Conservation (phyloP, 2,329 filamentous ascomycete species). For the Fusarium sublunatum region DNA sequence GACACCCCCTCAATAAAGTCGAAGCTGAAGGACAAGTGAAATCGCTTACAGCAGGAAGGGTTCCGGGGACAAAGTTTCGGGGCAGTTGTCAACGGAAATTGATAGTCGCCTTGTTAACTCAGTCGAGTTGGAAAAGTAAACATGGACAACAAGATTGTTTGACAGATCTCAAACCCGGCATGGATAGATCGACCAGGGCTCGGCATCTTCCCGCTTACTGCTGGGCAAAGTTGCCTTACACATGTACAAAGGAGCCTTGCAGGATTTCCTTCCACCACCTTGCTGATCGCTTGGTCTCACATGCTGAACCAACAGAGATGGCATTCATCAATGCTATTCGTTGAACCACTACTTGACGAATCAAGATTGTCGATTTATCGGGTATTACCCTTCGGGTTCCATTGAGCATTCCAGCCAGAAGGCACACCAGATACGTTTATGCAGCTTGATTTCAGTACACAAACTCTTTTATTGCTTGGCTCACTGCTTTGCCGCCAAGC, state of each 20-base stretch:
- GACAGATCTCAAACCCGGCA: slow-evolving; percentile 31
- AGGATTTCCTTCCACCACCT: slow-evolving; percentile 18
- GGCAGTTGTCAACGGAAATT: slow-evolving; percentile 11
- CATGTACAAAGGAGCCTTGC: slow-evolving; percentile 19
- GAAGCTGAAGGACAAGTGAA: slow-evolving; percentile 16
- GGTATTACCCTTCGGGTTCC: slow-evolving; percentile 19
- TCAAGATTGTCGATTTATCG: slow-evolving; percentile 2
- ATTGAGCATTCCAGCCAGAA: slow-evolving; percentile 6
- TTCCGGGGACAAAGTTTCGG: slow-evolving; percentile 7
- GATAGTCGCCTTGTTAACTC: slow-evolving; percentile 4
- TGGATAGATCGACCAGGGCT: slow-evolving; percentile 22
- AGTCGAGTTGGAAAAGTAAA: slow-evolving; percentile 18
- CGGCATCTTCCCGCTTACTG: slow-evolving; percentile 10
- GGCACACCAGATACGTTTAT: slow-evolving; percentile 9
- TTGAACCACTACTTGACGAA: slow-evolving; percentile 4
- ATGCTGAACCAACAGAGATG: slow-evolving; percentile 12
- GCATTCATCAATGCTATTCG: slow-evolving; percentile 1
- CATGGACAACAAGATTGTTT: slow-evolving; percentile 31
- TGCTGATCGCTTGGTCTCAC: slow-evolving; percentile 23
- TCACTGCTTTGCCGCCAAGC: slow-evolving; percentile 9
- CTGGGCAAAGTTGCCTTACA: slow-evolving; percentile 15
- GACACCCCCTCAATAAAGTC: slow-evolving; percentile 3
- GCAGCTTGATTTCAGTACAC: slow-evolving; percentile 4
- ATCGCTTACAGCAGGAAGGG: slow-evolving; percentile 1
- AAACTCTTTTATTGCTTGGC: slow-evolving; percentile 8